Evolutionary conservation across 75 land plant species (phyloP).

Genomic region (Picea sitchensis): DNA sequence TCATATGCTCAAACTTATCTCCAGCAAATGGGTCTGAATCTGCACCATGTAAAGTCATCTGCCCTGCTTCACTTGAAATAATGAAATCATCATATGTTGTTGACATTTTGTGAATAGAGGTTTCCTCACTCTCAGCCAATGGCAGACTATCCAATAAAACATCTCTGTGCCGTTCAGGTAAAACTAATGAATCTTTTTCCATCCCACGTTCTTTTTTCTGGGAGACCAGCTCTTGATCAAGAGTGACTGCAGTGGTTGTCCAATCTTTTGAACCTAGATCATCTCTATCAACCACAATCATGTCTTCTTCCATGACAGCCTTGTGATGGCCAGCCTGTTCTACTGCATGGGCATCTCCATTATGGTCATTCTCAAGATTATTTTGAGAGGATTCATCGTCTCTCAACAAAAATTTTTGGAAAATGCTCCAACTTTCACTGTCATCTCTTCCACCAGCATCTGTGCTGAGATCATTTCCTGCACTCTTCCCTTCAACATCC

Average conservation of each 20-base stretch:
- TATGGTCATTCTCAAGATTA: neutral
- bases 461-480: conserved; percentile 21
- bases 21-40: conserved; percentile 32
- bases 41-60: conserved; percentile 11
- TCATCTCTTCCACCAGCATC: conserved; percentile 32
- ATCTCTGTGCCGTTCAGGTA: conserved; percentile 3
- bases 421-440: conserved; percentile 5
- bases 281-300: conserved; percentile 3
- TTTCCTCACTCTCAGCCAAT: conserved; percentile 4
- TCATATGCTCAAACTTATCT: conserved; percentile 18
- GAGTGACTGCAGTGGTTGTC: neutral
- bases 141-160: neutral
- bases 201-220: conserved; percentile 6
- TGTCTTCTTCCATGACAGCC: neutral
- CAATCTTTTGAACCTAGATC: neutral
- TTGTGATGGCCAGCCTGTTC: neutral
- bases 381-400: neutral
- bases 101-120: neutral
- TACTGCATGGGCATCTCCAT: neutral
- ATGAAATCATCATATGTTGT: conserved; percentile 46
- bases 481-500: conserved; percentile 23
- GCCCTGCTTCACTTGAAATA: conserved; percentile 21
- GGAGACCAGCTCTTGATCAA: conserved; percentile 7
- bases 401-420: conserved; percentile 7
- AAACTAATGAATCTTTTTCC: conserved; percentile 5